A percentile compares a stretch with the other conserved stretches of the same genome.
phyloP scores from a whole-genome alignment of 2,329 filamentous ascomycete species.

The Penicillium sp. region DNA sequence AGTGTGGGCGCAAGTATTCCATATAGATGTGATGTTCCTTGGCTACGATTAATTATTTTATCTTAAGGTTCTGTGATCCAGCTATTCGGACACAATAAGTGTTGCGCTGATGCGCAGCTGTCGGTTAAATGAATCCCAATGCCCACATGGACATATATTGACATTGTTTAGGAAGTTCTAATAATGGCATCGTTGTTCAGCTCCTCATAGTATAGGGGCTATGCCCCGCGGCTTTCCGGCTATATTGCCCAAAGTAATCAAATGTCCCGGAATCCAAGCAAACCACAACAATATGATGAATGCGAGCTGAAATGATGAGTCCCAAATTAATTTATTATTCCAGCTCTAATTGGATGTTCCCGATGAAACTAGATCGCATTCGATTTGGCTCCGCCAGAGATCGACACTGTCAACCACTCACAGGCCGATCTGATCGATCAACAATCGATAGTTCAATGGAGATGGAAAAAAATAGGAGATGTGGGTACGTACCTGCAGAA shows the following conservation, averaged over 20 bases:
- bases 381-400: not conserved
- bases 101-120: not conserved
- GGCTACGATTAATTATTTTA: not conserved
- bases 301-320: constrained; percentile 12
- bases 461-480: constrained; percentile 3
- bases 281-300: not conserved
- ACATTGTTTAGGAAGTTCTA: not conserved
- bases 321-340: not conserved
- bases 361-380: not conserved
- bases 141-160: not conserved
- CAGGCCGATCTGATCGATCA: not conserved
- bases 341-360: not conserved
- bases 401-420: constrained; percentile 17
- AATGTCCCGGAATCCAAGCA: not conserved
- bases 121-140: not conserved
- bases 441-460: constrained; percentile 23
- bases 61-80: too few species aligned
- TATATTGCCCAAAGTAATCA: not conserved
- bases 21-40: not conserved
- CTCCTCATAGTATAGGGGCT: not conserved
- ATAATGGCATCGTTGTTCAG: not conserved
- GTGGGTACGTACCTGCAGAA: not conserved
- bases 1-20: not conserved
- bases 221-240: not conserved
- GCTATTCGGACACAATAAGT: not conserved